Evolutionary conservation across 108 stramenopile genomes (phyloP).

Genomic region (Craspedostauros australis): DNA sequence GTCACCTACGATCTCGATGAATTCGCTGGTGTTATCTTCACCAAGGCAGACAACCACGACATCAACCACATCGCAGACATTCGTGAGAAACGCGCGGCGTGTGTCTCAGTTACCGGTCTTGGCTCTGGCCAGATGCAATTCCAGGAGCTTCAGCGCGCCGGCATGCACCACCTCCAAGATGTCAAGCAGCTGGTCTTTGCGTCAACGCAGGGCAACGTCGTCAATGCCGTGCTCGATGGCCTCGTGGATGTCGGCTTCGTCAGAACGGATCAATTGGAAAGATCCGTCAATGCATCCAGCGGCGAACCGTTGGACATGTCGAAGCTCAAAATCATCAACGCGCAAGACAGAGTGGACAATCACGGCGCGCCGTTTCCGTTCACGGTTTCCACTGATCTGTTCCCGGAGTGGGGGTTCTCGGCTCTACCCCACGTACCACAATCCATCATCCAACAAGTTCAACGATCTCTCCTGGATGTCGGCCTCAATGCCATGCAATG

Average conservation of each 20-base stretch:
- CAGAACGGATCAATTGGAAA: constrained; percentile 22
- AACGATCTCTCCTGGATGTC: no score
- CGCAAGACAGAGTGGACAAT: no score
- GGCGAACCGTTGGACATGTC: no score
- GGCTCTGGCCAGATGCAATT: constrained; percentile 19
- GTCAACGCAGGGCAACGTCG: constrained; percentile 21
- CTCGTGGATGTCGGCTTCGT: constrained; percentile 25
- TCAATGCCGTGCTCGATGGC: constrained; percentile 20
- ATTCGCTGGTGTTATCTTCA: constrained; percentile 11
- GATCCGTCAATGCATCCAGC: no score
- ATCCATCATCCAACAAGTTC: no score
- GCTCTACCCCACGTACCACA: no score
- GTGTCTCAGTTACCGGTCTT: constrained; percentile 6
- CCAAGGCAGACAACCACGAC: neutral
- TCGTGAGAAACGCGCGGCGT: constrained; percentile 3
- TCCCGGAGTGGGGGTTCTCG: constrained; percentile 18
- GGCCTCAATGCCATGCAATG: no score
- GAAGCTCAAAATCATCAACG: no score
- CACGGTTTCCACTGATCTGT: constrained; percentile 6
- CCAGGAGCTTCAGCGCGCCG: neutral
- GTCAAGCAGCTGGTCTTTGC: neutral
- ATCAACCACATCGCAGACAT: constrained; percentile 4
- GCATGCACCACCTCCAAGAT: neutral
- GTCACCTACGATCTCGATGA: constrained; percentile 1
- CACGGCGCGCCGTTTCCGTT: constrained; percentile 20